Base-by-base conservation (phyloP, 441 rosid species). In the Mallotus japonicus region DNA sequence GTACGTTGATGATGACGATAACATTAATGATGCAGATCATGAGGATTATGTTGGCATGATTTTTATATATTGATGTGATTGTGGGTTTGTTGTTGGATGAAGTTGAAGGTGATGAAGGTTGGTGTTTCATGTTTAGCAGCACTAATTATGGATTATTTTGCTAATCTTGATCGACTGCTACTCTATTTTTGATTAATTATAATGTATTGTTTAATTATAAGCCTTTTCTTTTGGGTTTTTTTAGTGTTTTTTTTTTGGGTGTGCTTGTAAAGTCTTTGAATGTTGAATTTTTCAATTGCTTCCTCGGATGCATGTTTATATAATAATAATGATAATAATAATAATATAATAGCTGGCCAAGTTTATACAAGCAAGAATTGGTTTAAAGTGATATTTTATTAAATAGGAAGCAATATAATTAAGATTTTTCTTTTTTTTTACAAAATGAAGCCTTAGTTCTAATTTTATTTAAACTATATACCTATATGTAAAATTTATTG, bases 41-140 rank as follows among this genome's bases (percentile, higher is more conserved):
- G 75, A 49, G 19, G 70, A 69, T 8, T 56, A 75, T 17, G 74
- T 47, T 5, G 77, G 47, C 42, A 46, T 63, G 83, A 73, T 83
- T 71, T 83, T 71, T 85, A 73, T 28, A 28, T 28, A 28, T 28
- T 28, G 32, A 63, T 78, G 55, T 34, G 85, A 81, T 28, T 44
- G 83, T 79, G 70, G 88, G 80, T 51, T 67, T 79, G 40, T 55
- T 47, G 78, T 75, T 82, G 56, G 83, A 79, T 59, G 72, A 70
- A 69, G 55, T 40, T 53, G 86, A 84, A 49, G 89, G 70, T 73
- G 88, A 84, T 20, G 92, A 86, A 70, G 92, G 77, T 77, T 92
- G 96, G 92, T 83, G 79, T 69, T 65, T 87, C 65, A 89, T 92
- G 34, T 28, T 28, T 28, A 28, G 80, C 74, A 62, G 75, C 3